phyloP scores from a whole-genome alignment of 2,329 filamentous ascomycete species.

The Emergomyces orientalis region DNA sequence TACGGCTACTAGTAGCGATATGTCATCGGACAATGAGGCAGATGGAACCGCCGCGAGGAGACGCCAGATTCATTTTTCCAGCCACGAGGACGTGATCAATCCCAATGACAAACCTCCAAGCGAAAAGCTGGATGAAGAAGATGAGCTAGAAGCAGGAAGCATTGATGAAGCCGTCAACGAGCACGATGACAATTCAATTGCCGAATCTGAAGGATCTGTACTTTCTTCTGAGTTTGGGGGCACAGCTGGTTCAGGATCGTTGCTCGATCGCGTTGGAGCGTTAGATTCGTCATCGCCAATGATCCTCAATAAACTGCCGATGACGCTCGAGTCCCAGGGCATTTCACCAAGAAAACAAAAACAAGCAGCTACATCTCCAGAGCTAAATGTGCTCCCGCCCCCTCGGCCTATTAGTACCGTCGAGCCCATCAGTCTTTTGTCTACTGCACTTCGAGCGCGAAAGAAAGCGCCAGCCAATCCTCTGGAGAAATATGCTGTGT shows the following conservation, averaged over 20 bases:
- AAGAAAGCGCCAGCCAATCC: slow-evolving; percentile 51
- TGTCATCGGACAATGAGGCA: slow-evolving; percentile 56
- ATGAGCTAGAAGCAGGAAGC: slow-evolving; percentile 11
- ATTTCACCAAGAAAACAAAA: slow-evolving; percentile 46
- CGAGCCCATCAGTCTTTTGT: slow-evolving; percentile 48
- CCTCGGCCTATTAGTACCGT: slow-evolving; percentile 53
- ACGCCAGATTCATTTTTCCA: slow-evolving; percentile 43
- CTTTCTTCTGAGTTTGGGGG: slow-evolving; percentile 47
- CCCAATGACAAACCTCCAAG: slow-evolving; percentile 15
- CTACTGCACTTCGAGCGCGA: slow-evolving; percentile 49
- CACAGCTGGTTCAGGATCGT: slow-evolving; percentile 47
- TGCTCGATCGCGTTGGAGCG: slow-evolving; percentile 43
- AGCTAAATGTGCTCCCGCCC: slow-evolving; percentile 50
- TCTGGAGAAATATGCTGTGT: slow-evolving; percentile 50
- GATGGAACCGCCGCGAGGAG: slow-evolving; percentile 46
- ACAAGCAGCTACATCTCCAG: slow-evolving; percentile 35
- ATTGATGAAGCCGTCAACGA: slow-evolving; percentile 29
- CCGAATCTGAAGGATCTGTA: slow-evolving; percentile 41
- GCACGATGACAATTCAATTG: slow-evolving; percentile 40
- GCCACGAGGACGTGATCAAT: slow-evolving; percentile 29
- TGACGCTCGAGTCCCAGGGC: slow-evolving; percentile 24
- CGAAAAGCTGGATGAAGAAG: slow-evolving; percentile 21
- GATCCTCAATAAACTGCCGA: slow-evolving; percentile 34
- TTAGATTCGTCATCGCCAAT: slow-evolving; percentile 44
- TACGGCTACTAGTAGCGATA: slow-evolving; percentile 56